Percentiles rank a stretch among this genome's conserved stretches.
These are phyloP conservation scores for Lipomyces oligophaga DNA, from an alignment of 805 yeast species.

Conservation along the genomic window DNA sequence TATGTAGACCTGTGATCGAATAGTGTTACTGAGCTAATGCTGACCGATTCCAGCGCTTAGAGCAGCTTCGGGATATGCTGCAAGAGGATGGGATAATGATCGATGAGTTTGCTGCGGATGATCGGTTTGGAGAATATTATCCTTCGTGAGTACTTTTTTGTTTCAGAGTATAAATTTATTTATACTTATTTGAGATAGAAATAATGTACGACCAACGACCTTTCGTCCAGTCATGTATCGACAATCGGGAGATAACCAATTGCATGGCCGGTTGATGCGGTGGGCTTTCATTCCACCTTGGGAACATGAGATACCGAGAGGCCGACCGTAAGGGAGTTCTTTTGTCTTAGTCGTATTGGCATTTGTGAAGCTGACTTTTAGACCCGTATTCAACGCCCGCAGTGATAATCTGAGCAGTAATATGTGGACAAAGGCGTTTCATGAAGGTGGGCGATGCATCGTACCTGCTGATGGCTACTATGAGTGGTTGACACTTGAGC, in stretches of 20 bases:
- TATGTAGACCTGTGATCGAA: neutral
- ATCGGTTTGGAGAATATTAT: conserved; percentile 23
- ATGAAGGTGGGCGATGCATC: conserved; percentile 55
- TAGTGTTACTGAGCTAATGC: too few species aligned
- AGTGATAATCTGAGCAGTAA: conserved; percentile 53
- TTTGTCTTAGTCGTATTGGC: neutral
- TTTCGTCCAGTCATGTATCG: conserved; percentile 19
- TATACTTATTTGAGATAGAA: conserved; percentile 4
- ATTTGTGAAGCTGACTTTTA: neutral
- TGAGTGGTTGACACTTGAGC: conserved; percentile 63
- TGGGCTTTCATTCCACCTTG: conserved; percentile 80
- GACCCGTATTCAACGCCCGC: conserved; percentile 57
- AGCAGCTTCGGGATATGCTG: conserved; percentile 21
- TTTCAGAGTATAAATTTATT: neutral
- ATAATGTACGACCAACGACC: conserved; percentile 21
- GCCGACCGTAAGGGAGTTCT: conserved; percentile 33
- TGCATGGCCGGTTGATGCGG: conserved; percentile 50
- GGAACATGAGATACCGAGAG: conserved; percentile 45
- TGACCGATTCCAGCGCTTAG: conserved; percentile 15
- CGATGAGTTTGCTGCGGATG: conserved; percentile 32
- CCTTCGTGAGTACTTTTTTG: conserved; percentile 41
- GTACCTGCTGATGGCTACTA: conserved; percentile 80
- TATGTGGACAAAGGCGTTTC: conserved; percentile 55
- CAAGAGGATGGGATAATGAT: conserved; percentile 31
- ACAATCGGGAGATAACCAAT: neutral